Base-by-base conservation (phyloP, 1,284 basidiomycete species). In the Schizophyllum commune region DNA sequence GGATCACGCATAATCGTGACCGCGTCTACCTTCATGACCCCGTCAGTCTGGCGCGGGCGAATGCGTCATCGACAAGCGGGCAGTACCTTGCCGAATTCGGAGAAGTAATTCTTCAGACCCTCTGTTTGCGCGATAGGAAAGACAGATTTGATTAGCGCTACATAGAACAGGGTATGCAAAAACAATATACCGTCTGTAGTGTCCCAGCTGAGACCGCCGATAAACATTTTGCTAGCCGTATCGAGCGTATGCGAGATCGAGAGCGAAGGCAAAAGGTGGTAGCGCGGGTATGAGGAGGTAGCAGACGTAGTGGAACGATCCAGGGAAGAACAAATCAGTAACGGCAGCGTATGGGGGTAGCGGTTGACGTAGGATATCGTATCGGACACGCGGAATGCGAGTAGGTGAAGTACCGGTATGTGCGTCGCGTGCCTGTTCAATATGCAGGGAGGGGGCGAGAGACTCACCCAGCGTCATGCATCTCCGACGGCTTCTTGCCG, bases 151-250 rank as follows among this genome's bases (percentile, higher is more conserved):
- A 72, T 79, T 76, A 80, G 75, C 70, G 72, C 73, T 67, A 69
- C 64, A 72, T 58, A 68, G 61, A 66, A 71, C 69, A 64, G 69
- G 70, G 71, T 73, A 69, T 71, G 69, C 69, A 72, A 69, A 73
- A 75, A 71, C 71, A 70, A 79, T 68, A 74, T 84, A 87, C 94
- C 94, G 83, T 98, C 96, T 78, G 92, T 94, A 69, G 95, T 98
- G 77, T 97, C 94, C 95, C 95, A 98, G 80, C 94, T 96, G 67
- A 98, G 83, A 73, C 95, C 95, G 70, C 95, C 95, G 73, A 98
- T 91, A 80, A 98, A 98, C 89, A 98, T 94, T 85, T 98, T 98
- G 78, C 96, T 97, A 86, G 77, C 70, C 68, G 66, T 71, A 67
- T 70, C 70, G 70, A 70, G 72, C 72, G 65, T 71, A 73, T 68